phyloP scores from a whole-genome alignment of 306 rosid species.

The Rubus parviflorus region DNA sequence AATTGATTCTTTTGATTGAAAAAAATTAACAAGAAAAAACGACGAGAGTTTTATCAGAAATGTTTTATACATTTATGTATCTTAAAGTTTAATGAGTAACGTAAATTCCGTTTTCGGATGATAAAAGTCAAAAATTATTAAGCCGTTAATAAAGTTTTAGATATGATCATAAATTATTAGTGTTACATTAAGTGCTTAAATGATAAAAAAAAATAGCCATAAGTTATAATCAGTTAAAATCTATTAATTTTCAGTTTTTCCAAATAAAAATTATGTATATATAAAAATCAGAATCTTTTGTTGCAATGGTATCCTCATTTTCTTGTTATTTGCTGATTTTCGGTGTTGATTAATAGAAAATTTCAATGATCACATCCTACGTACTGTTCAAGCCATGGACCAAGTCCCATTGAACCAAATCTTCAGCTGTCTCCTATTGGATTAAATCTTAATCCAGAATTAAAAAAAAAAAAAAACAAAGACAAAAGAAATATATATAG shows the following conservation, averaged over 20 bases:
- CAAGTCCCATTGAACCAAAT: not conserved
- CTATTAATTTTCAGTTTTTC: not conserved
- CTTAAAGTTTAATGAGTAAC: no score
- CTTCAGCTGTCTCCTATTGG: not conserved
- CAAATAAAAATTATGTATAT: not conserved
- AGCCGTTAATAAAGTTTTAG: no score
- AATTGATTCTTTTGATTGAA: no score
- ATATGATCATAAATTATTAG: not conserved
- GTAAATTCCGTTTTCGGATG: no score
- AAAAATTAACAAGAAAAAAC: no score
- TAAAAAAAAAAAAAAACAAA: not conserved
- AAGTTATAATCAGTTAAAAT: not conserved
- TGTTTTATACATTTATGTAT: no score
- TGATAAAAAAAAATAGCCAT: not conserved
- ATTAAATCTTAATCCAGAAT: slow-evolving; percentile 1
- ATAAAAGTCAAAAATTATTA: no score
- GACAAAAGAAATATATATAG: not conserved
- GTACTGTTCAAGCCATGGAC: not conserved
- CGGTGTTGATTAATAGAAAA: not conserved
- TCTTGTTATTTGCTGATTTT: no score
- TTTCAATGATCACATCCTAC: not conserved
- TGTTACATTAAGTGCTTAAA: not conserved
- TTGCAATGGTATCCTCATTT: not conserved
- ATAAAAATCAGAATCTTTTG: not conserved
- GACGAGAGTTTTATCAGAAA: no score